These are phyloP conservation scores for Glarea lozoyensis DNA, from an alignment of 495 filamentous ascomycete species.

Conservation along the genomic window DNA sequence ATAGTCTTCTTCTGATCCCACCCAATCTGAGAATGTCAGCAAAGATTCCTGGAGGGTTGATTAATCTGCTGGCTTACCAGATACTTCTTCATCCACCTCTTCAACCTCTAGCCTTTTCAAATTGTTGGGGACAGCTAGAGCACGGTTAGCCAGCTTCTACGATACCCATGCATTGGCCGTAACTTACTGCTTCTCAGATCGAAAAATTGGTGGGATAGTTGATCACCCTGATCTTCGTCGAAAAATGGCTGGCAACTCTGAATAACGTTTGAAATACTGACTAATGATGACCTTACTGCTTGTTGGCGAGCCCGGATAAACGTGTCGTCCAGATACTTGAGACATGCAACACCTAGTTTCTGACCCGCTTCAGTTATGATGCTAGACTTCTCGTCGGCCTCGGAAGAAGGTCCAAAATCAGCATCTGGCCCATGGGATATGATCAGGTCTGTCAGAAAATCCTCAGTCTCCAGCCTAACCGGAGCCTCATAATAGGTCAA, in stretches of 20 bases:
- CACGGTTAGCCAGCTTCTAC: slow-evolving; percentile 5
- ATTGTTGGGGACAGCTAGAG: slow-evolving; percentile 30
- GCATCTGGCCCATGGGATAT: neutral
- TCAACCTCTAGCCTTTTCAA: slow-evolving; percentile 35
- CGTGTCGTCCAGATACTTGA: slow-evolving; percentile 37
- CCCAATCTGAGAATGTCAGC: slow-evolving; percentile 23
- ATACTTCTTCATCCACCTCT: slow-evolving; percentile 45
- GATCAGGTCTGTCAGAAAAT: slow-evolving; percentile 10
- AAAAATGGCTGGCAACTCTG: slow-evolving; percentile 27
- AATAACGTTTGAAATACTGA: slow-evolving; percentile 31
- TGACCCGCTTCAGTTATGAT: slow-evolving; percentile 10
- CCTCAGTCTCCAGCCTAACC: slow-evolving; percentile 15
- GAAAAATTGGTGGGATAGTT: slow-evolving; percentile 24
- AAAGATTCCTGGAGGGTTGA: neutral
- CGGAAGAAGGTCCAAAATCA: slow-evolving; percentile 1
- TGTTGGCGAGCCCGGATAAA: slow-evolving; percentile 29
- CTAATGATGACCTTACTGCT: slow-evolving; percentile 32
- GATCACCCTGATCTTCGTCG: slow-evolving; percentile 29
- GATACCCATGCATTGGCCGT: slow-evolving; percentile 15
- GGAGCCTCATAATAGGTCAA: slow-evolving; percentile 14
- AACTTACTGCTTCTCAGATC: slow-evolving; percentile 33
- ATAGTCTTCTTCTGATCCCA: slow-evolving; percentile 24
- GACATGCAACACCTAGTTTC: slow-evolving; percentile 33
- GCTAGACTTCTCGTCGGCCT: neutral
- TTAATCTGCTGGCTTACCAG: slow-evolving; percentile 34